Conservation (phyloP, 1,284 basidiomycete genomes). For the Leccinum solheimii region DNA sequence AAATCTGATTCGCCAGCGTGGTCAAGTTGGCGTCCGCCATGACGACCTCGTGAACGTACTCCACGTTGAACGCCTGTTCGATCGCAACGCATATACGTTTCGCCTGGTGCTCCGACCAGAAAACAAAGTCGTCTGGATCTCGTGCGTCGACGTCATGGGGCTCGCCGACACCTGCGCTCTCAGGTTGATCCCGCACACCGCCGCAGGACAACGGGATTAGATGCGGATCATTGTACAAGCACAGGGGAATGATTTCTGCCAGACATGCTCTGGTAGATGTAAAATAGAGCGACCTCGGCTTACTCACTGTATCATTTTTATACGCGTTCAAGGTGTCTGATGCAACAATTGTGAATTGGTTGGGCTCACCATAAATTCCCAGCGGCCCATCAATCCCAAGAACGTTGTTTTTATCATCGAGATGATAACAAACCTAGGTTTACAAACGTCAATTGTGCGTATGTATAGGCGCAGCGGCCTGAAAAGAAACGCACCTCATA, state of each 20-base stretch:
- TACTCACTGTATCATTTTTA: conserved; percentile 53
- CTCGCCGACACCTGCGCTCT: conserved; percentile 11
- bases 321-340: conserved; percentile 4
- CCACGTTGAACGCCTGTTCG: conserved; percentile 81
- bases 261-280: conserved; percentile 64
- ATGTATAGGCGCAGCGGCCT: background rate
- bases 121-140: conserved; percentile 90
- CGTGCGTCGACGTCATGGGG: conserved; percentile 40
- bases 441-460: conserved; percentile 3
- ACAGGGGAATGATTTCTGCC: conserved; percentile 78
- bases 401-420: conserved; percentile 95
- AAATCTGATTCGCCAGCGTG: conserved; percentile 78
- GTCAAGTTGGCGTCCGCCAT: conserved; percentile 91
- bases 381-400: conserved; percentile 82
- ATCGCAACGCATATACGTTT: conserved; percentile 81
- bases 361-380: conserved; percentile 80
- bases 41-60: conserved; percentile 87
- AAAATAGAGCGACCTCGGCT: conserved; percentile 63
- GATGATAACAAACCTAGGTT: conserved; percentile 75
- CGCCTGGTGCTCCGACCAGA: conserved; percentile 91
- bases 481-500: conserved; percentile 69
- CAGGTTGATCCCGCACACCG: conserved; percentile 26
- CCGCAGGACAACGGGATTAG: conserved; percentile 78
- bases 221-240: conserved; percentile 82
- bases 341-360: background rate